phyloP scores from a whole-genome alignment of 1,284 basidiomycete species.

The Polyporus tsugae region DNA sequence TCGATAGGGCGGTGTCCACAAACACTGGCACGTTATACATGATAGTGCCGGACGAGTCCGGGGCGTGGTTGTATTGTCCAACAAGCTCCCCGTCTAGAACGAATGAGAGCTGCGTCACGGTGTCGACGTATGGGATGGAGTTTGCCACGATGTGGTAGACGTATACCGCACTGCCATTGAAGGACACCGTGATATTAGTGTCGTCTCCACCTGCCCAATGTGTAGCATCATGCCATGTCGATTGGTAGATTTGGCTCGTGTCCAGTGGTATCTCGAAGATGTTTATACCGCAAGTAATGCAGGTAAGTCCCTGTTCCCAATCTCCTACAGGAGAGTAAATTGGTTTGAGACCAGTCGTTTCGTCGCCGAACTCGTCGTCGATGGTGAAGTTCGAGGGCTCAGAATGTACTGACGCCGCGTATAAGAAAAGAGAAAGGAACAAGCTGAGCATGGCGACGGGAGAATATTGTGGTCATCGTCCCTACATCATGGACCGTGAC shows the following conservation, averaged over 20 bases:
- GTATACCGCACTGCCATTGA: slow-evolving; percentile 25
- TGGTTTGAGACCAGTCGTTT: slow-evolving; percentile 10
- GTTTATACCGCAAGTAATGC: slow-evolving; percentile 18
- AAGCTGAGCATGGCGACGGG: not conserved
- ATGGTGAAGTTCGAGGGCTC: slow-evolving; percentile 23
- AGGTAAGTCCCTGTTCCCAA: slow-evolving; percentile 18
- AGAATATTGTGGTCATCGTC: not conserved
- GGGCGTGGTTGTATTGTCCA: slow-evolving; percentile 14
- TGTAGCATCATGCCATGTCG: slow-evolving; percentile 27
- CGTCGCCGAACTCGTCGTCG: slow-evolving; percentile 26
- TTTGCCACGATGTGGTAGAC: slow-evolving; percentile 22
- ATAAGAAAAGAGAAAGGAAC: not conserved
- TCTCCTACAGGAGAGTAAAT: slow-evolving; percentile 12
- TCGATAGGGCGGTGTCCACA: slow-evolving; percentile 6
- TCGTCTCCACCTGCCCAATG: not conserved
- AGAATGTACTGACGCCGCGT: not conserved
- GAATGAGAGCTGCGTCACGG: slow-evolving; percentile 15
- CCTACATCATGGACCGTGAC: not conserved
- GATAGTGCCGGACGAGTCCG: slow-evolving; percentile 3
- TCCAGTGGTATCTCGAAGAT: not conserved
- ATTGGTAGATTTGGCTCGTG: slow-evolving; percentile 8
- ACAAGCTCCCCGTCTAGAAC: slow-evolving; percentile 13
- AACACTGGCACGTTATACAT: slow-evolving; percentile 15
- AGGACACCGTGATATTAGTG: slow-evolving; percentile 13
- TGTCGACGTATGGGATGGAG: slow-evolving; percentile 6